Percentiles rank a stretch among this genome's conserved stretches.
Conservation (phyloP, 768 basidiomycete species). For the Pleurotus cornucopiae region DNA sequence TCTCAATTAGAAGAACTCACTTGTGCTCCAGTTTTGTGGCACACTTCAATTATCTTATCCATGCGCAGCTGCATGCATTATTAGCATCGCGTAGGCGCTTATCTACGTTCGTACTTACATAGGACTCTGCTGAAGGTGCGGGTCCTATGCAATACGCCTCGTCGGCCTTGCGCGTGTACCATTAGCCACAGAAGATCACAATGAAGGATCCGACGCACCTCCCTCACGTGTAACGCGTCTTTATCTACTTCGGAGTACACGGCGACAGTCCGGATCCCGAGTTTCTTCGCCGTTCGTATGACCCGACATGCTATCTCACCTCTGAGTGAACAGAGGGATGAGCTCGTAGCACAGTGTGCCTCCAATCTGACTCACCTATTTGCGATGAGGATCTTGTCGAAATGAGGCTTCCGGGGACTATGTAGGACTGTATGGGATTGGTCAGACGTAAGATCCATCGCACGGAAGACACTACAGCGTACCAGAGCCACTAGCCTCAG, state of each 20-base stretch:
- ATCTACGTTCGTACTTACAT: conserved; percentile 50
- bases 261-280: conserved; percentile 89
- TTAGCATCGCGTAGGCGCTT: background rate
- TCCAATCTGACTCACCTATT: conserved; percentile 55
- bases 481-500: background rate
- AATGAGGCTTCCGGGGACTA: conserved; percentile 45
- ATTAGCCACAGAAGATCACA: no score
- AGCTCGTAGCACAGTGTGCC: background rate
- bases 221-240: conserved; percentile 74
- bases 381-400: conserved; percentile 89
- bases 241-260: conserved; percentile 88
- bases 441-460: background rate
- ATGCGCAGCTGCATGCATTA: conserved; percentile 57
- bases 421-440: background rate
- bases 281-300: conserved; percentile 81
- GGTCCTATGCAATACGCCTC: conserved; percentile 93
- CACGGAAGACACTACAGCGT: background rate
- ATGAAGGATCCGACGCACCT: conserved; percentile 40
- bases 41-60: conserved; percentile 86
- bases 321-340: conserved; percentile 32
- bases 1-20: conserved; percentile 31
- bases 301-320: conserved; percentile 97
- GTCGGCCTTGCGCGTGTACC: conserved; percentile 49
- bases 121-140: conserved; percentile 84
- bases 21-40: conserved; percentile 79